Base-by-base conservation (phyloP, 176 grass and related monocot genomes). In the Areca catechu region DNA sequence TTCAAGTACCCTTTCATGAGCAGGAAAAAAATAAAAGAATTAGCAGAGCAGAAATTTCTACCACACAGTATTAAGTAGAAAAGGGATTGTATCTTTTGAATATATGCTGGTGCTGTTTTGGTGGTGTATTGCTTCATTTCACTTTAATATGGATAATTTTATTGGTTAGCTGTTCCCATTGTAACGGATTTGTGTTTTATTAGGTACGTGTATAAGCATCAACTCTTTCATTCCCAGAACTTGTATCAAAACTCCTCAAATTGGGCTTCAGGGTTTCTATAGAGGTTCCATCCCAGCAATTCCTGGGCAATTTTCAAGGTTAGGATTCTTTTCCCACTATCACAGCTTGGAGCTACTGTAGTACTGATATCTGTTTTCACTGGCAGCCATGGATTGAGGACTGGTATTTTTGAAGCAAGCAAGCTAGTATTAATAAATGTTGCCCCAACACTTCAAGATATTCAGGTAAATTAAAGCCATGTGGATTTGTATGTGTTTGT, bases 341-440 rank as follows among this genome's bases (percentile, higher is more conserved):
- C 15, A 48, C 57, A 3, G 37, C 20, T 60, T 29, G 19, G n/a
- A 56, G 28, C 15, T n/a, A 48, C 23, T 24, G 5, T 20, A 49
- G 9, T 3, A 2, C 22, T 60, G n/a, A 71, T 60, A 18, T 61
- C 22, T 53, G 4, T 70, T 51, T 51, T 16, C 22, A 61, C 79
- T 79, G 67, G 50, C 77, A 90, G 92, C 61, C 92, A 96, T 69
- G 86, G 92, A 83, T 82, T 97, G 80, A 82, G 86, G 65, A 97
- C 86, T 74, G 92, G 92, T 64, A 91, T 97, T 48, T 97, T 91
- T 58, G 92, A 97, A 84, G 86, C 92, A 77, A 97, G 74, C 72
- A 97, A 80, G 71, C 78, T 91, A 50, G 78, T 97, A 4, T 77
- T 97, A 48, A 63, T 78, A 69, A 91, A 73, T 82, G 75, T 97